These are phyloP conservation scores for Calonectria pteridis DNA, from an alignment of 2,329 filamentous ascomycete genomes.

Conservation along the genomic window DNA sequence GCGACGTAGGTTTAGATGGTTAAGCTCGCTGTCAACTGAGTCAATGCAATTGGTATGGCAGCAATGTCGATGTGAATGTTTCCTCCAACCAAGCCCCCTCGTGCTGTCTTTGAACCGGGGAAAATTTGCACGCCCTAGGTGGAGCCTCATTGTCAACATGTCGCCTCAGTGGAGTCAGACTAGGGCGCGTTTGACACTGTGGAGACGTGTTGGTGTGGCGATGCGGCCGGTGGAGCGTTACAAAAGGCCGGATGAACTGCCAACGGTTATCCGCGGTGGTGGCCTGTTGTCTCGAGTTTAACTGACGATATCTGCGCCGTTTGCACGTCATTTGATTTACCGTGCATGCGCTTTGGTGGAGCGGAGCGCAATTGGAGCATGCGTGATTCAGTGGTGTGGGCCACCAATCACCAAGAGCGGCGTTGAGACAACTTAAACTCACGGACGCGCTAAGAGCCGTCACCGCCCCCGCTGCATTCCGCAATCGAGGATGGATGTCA, in stretches of 20 bases:
- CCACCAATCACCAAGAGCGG: background rate
- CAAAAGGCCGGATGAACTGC: background rate
- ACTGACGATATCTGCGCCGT: background rate
- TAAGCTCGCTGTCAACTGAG: background rate
- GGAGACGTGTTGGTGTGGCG: background rate
- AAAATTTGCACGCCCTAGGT: constrained; percentile 11
- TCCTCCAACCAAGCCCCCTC: background rate
- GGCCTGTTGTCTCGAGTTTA: background rate
- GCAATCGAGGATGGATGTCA: too few relatives aligned
- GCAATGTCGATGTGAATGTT: background rate
- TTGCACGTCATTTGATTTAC: background rate
- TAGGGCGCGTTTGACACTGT: constrained; percentile 4
- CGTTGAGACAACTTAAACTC: background rate
- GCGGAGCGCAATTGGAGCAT: background rate
- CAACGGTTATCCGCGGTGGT: background rate
- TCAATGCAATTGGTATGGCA: background rate
- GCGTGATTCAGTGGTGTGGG: background rate
- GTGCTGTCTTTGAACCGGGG: background rate
- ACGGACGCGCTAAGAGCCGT: background rate
- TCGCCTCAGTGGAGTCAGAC: background rate
- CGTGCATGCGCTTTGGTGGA: background rate
- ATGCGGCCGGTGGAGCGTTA: background rate
- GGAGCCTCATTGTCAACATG: background rate
- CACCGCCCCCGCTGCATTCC: too few relatives aligned
- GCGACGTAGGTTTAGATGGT: background rate